Evolutionary conservation across 495 filamentous ascomycete genomes (phyloP), one percentile per base, ranked within the genome.

Genomic region (Collariella sp.): DNA sequence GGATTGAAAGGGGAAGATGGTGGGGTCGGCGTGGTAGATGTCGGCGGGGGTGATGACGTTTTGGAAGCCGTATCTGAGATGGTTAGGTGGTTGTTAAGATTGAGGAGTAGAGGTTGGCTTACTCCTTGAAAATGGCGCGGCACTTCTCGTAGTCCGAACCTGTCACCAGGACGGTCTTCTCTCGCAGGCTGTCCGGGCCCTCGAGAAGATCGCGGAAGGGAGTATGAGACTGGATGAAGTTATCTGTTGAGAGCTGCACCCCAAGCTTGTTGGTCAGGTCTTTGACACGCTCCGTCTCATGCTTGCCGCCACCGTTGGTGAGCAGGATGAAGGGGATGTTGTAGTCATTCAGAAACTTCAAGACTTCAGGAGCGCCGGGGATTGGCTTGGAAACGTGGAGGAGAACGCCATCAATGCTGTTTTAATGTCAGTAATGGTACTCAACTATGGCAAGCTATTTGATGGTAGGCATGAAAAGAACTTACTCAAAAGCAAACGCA

Each of bases 221-320:
- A 7, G 91, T 95, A 71, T 96, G 91, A 33, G 88, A 88, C 65
- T 89, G 94, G 66, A 95, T 91, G 71, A 95, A 95, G 62, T 95
- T 90, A 38, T 85, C 85, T 0, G 86, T 85, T 2, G 83, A 83
- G 39, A 95, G 81, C 49, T 79, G 75, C 15, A 89, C 75, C 48
- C 89, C 81, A 16, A 96, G 80, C 66, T 89, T 86, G 48, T 80
- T 70, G 62, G 81, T 87, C 18, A 95, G 80, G 58, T 95, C 86
- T n/a, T 81, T 63, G 59, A 90, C 94, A 44, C 90, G 77, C 62
- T 95, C 90, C 60, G 83, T 74, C 68, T 96, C 90, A 4, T 83
- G 85, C 71, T 91, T 95, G 52, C 91, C 91, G 50, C 91, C 91
- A 43, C 90, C 90, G 62, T 96, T 96, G 44, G 91, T 96, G 29